These are phyloP conservation scores for Termitomyces sp. DNA, from an alignment of 768 basidiomycete genomes.

Conservation along the genomic window DNA sequence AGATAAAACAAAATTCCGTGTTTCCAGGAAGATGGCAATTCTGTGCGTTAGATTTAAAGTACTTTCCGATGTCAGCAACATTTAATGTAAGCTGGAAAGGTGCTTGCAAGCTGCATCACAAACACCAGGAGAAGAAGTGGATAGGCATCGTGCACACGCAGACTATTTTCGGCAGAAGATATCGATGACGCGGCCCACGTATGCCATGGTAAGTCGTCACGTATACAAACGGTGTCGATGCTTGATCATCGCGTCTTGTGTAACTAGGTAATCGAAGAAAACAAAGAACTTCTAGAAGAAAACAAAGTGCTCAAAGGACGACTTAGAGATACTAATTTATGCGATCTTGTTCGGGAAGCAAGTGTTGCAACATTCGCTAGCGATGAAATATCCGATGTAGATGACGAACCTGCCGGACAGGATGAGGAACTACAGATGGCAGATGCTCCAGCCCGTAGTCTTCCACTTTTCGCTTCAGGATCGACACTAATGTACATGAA, in stretches of 20 bases:
- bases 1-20: neutral
- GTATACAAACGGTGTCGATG: too few relatives aligned
- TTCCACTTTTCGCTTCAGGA: too few relatives aligned
- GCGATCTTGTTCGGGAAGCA: neutral
- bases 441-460: neutral
- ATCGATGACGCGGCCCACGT: neutral
- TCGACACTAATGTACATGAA: neutral
- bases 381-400: neutral
- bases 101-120: neutral
- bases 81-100: neutral
- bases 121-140: neutral
- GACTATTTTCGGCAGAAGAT: neutral
- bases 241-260: neutral
- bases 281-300: neutral
- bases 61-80: neutral
- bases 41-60: neutral
- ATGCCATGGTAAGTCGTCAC: neutral
- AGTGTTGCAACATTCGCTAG: neutral
- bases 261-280: neutral
- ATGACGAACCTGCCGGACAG: neutral
- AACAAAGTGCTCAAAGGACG: neutral
- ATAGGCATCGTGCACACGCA: neutral
- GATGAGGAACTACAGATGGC: neutral
- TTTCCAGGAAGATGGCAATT: neutral
- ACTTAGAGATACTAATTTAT: too few relatives aligned